Evolutionary conservation across 768 basidiomycete species (phyloP).

Genomic region (Botryobasidium botryosum): DNA sequence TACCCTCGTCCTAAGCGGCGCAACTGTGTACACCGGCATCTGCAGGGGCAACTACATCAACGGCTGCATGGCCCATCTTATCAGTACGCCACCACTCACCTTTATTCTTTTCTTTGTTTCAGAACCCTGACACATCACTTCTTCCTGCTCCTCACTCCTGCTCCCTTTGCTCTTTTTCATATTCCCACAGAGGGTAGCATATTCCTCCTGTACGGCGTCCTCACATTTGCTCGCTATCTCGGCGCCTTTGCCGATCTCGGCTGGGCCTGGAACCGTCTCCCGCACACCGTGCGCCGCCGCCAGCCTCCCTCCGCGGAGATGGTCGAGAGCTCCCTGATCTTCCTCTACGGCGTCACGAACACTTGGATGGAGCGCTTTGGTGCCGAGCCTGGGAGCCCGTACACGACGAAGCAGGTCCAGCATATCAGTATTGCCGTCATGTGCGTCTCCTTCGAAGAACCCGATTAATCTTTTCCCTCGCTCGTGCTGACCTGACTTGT

Average conservation of each 20-base stretch:
- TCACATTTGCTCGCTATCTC: constrained; percentile 87
- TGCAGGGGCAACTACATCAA: constrained; percentile 68
- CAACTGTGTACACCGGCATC: constrained; percentile 72
- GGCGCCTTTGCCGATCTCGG: constrained; percentile 74
- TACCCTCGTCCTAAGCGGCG: constrained; percentile 45
- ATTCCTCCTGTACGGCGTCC: constrained; percentile 81
- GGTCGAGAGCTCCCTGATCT: constrained; percentile 64
- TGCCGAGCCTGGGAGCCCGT: constrained; percentile 61
- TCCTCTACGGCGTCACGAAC: constrained; percentile 77
- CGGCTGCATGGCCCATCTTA: constrained; percentile 76
- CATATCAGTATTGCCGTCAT: constrained; percentile 74
- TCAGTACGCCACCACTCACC: constrained; percentile 39
- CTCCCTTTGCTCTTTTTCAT: not conserved
- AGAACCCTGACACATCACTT: not conserved
- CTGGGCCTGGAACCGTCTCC: constrained; percentile 78
- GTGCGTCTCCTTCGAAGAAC: constrained; percentile 34
- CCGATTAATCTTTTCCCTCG: not conserved
- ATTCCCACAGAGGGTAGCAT: constrained; percentile 58
- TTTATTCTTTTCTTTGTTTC: not conserved
- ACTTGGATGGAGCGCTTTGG: constrained; percentile 98
- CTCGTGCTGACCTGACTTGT: not conserved
- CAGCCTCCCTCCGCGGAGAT: constrained; percentile 50
- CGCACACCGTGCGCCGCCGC: constrained; percentile 10
- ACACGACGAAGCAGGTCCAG: constrained; percentile 80
- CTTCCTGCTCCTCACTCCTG: not conserved